Evolutionary conservation across 2,329 filamentous ascomycete species (phyloP).

Genomic region (Esteya vermicola): DNA sequence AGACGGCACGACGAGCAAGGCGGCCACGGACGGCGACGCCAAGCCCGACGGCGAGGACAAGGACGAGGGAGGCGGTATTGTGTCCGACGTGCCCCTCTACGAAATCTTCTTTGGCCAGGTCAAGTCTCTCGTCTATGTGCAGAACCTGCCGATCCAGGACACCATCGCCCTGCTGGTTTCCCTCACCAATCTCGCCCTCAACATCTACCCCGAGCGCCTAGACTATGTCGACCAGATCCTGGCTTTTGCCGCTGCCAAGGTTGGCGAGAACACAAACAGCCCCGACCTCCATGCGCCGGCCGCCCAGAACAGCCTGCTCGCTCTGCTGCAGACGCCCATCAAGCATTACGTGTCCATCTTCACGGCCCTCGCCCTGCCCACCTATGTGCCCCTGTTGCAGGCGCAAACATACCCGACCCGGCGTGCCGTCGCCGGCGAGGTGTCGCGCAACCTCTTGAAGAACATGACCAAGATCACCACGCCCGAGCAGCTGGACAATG

Average conservation of each 20-base stretch:
- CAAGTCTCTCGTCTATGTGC: conserved; percentile 79
- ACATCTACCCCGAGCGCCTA: conserved; percentile 83
- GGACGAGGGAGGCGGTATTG: conserved; percentile 27
- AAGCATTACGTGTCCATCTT: conserved; percentile 88
- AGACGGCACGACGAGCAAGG: conserved; percentile 12
- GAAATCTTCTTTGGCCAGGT: conserved; percentile 97
- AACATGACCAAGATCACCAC: conserved; percentile 71
- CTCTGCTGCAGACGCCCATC: conserved; percentile 79
- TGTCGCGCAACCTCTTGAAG: conserved; percentile 68
- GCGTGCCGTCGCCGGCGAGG: conserved; percentile 78
- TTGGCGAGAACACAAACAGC: conserved; percentile 79
- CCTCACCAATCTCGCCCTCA: conserved; percentile 80
- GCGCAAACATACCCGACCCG: conserved; percentile 88
- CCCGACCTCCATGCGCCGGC: conserved; percentile 83
- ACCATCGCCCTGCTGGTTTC: conserved; percentile 91
- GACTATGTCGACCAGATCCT: conserved; percentile 95
- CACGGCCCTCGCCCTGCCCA: conserved; percentile 85
- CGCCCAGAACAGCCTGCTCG: conserved; percentile 79
- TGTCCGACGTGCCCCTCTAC: conserved; percentile 74
- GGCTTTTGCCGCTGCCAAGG: conserved; percentile 75
- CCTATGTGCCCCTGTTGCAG: conserved; percentile 79
- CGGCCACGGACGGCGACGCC: not conserved
- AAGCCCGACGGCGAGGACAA: too few species aligned
- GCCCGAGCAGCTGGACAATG: conserved; percentile 68
- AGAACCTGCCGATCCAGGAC: conserved; percentile 85